phyloP scores from a whole-genome alignment of 2,329 filamentous ascomycete species.

The Phialophora expanda region DNA sequence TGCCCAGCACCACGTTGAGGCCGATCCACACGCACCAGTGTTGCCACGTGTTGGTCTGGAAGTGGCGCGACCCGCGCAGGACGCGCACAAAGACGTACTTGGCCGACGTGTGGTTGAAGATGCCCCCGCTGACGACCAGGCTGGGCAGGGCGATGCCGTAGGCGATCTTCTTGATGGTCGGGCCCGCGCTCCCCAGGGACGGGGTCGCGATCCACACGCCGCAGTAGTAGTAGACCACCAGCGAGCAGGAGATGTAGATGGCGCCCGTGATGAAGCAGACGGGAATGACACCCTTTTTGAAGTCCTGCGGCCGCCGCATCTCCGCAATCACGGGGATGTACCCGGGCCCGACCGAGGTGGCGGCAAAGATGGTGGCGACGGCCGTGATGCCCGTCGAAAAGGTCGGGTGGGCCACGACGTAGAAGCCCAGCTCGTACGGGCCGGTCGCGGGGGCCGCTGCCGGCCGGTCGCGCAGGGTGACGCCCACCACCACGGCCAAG shows the following conservation, averaged over 20 bases:
- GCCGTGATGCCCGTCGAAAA: slow-evolving; percentile 43
- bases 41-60: slow-evolving; percentile 56
- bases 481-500: slow-evolving; percentile 4
- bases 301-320: slow-evolving; percentile 47
- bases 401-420: slow-evolving; percentile 34
- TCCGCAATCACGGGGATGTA: slow-evolving; percentile 49
- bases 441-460: slow-evolving; percentile 43
- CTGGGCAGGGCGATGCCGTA: slow-evolving; percentile 50
- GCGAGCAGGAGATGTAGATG: slow-evolving; percentile 47
- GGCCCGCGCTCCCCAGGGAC: slow-evolving; percentile 54
- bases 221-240: slow-evolving; percentile 55
- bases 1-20: not conserved
- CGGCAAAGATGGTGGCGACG: slow-evolving; percentile 43
- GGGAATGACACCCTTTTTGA: slow-evolving; percentile 43
- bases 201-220: slow-evolving; percentile 56
- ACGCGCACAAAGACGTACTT: slow-evolving; percentile 64
- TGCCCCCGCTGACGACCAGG: slow-evolving; percentile 40
- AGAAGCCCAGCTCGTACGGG: slow-evolving; percentile 41
- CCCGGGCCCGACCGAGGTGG: slow-evolving; percentile 42
- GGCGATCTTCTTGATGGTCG: slow-evolving; percentile 51
- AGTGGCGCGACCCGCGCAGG: slow-evolving; percentile 56
- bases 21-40: slow-evolving; percentile 60
- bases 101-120: slow-evolving; percentile 51
- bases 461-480: slow-evolving; percentile 46
- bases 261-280: slow-evolving; percentile 45